Conservation (phyloP, 129 eudicot species). For the Apium graveolens region DNA sequence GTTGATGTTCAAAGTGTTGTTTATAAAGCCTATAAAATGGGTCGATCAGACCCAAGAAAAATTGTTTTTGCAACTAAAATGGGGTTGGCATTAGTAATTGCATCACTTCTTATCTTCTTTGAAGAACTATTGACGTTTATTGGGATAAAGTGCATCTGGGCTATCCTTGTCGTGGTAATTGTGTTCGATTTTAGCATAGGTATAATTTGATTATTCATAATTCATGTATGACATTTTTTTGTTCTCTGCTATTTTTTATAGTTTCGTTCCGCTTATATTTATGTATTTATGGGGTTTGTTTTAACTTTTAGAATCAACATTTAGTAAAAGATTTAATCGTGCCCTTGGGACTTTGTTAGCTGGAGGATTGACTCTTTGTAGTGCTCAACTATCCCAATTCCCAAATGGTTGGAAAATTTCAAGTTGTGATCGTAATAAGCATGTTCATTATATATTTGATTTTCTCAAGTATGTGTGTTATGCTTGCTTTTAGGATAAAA, state of each 20-base stretch:
- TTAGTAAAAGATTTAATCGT: constrained; percentile 44
- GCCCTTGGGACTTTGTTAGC: constrained; percentile 44
- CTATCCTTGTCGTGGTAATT: constrained; percentile 72
- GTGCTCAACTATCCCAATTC: constrained; percentile 25
- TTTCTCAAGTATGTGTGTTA: neutral
- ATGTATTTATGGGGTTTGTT: neutral
- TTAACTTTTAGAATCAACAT: constrained; percentile 27
- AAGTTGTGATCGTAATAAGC: constrained; percentile 24
- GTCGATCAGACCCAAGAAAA: constrained; percentile 65
- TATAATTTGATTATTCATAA: constrained; percentile 1
- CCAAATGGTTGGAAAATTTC: constrained; percentile 20
- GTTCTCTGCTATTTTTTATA: neutral
- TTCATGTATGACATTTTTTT: neutral
- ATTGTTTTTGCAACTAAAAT: constrained; percentile 64
- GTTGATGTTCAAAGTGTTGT: constrained; percentile 16
- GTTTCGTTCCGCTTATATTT: neutral
- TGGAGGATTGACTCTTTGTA: constrained; percentile 31
- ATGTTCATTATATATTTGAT: constrained; percentile 30
- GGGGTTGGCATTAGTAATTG: constrained; percentile 62
- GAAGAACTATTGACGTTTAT: constrained; percentile 55
- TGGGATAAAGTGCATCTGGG: constrained; percentile 60
- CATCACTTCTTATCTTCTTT: constrained; percentile 65
- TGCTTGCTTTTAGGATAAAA: neutral
- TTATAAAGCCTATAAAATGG: constrained; percentile 50
- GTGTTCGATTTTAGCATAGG: constrained; percentile 93